Percentiles rank a stretch among this genome's conserved stretches.
These are phyloP conservation scores for Aspergillus pseudoglaucus DNA, from an alignment of 2,329 filamentous ascomycete genomes.

Conservation along the genomic window DNA sequence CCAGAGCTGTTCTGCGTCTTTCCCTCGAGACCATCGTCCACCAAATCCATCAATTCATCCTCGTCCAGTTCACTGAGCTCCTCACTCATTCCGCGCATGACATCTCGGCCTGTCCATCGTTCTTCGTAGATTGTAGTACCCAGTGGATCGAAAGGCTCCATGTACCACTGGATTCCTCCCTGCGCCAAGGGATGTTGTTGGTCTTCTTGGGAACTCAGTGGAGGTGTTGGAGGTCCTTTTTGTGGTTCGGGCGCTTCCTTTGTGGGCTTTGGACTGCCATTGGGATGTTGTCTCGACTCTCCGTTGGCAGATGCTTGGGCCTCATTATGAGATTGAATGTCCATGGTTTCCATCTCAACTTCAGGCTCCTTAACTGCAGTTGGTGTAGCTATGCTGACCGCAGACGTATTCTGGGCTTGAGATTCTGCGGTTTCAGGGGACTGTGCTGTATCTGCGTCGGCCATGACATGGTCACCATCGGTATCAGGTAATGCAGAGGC, in stretches of 20 bases:
- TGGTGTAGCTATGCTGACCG: constrained; percentile 4
- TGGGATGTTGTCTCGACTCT: constrained; percentile 20
- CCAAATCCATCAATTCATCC: constrained; percentile 70
- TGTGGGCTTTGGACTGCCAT: constrained; percentile 34
- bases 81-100: constrained; percentile 69
- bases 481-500: constrained; percentile 5
- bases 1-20: constrained; percentile 7
- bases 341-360: constrained; percentile 10
- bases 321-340: constrained; percentile 20
- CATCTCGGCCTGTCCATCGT: constrained; percentile 65
- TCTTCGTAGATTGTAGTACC: constrained; percentile 77
- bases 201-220: constrained; percentile 36
- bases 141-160: constrained; percentile 68
- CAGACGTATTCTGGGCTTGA: constrained; percentile 5
- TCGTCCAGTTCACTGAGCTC: constrained; percentile 89
- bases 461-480: constrained; percentile 8
- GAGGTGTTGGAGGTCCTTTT: constrained; percentile 32
- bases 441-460: constrained; percentile 9
- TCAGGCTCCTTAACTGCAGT: constrained; percentile 7
- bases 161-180: constrained; percentile 84
- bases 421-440: constrained; percentile 1
- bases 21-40: constrained; percentile 43
- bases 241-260: constrained; percentile 33
- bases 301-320: constrained; percentile 16
- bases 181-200: constrained; percentile 50